A percentile compares a stretch with the other conserved stretches of the same genome.
These are phyloP conservation scores for Chlamydomonas urium DNA, from an alignment of 139 green algal genomes.

Conservation along the genomic window DNA sequence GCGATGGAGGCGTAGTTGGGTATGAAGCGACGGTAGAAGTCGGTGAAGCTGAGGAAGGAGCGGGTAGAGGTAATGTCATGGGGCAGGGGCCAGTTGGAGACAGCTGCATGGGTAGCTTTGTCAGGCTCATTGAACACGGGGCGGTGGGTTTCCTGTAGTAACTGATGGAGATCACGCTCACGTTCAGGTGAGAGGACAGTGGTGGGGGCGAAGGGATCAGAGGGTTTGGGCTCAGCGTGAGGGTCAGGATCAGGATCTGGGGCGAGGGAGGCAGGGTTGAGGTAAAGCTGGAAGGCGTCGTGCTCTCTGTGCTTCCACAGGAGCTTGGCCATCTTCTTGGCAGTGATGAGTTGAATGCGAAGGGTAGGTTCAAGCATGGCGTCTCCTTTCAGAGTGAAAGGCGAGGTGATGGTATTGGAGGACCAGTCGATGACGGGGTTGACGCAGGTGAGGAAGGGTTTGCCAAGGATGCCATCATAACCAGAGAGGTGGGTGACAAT, in stretches of 20 bases:
- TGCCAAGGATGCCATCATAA: conserved; percentile 16
- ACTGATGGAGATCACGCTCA: neutral
- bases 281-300: neutral
- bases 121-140: neutral
- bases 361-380: neutral
- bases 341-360: neutral
- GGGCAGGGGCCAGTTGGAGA: conserved; percentile 28
- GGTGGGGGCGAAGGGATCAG: neutral
- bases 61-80: conserved; percentile 6
- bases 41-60: conserved; percentile 12
- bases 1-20: neutral
- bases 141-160: neutral
- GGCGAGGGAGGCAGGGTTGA: neutral
- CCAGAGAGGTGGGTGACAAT: neutral
- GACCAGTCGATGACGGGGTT: conserved; percentile 9
- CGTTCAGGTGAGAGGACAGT: neutral
- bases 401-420: conserved; percentile 2
- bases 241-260: neutral
- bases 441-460: neutral
- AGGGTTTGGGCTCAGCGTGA: too few species aligned
- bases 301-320: neutral
- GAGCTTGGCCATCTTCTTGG: neutral
- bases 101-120: conserved; percentile 10
- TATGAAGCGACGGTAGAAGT: conserved; percentile 13
- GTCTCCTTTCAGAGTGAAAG: neutral